Evolutionary conservation across 2,329 filamentous ascomycete species (phyloP).

Genomic region (Diatrype stigma): DNA sequence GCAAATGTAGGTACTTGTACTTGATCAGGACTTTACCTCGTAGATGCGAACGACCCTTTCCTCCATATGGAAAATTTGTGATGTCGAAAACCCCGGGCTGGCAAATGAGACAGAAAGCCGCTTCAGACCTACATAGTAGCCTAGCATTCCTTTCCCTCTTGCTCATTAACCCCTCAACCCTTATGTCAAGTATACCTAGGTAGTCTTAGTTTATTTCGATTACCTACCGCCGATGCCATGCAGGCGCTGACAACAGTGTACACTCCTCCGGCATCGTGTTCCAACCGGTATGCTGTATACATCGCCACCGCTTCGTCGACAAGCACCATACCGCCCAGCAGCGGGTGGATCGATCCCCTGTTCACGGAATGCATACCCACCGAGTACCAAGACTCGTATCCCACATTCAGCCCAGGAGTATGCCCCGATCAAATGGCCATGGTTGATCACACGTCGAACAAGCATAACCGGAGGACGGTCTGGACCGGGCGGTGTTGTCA

Average conservation of each 20-base stretch:
- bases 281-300: constrained; percentile 23
- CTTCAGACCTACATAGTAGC: too few relatives aligned
- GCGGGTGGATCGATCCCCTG: constrained; percentile 27
- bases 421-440: constrained; percentile 25
- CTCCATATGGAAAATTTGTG: too few relatives aligned
- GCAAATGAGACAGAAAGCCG: too few relatives aligned
- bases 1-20: too few relatives aligned
- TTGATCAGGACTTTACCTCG: too few relatives aligned
- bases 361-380: constrained; percentile 24
- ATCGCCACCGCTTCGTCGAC: constrained; percentile 18
- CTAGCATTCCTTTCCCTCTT: neutral
- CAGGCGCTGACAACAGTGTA: constrained; percentile 23
- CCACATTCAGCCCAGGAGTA: constrained; percentile 26
- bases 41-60: too few relatives aligned
- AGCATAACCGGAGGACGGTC: constrained; percentile 10
- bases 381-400: constrained; percentile 19
- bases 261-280: constrained; percentile 21
- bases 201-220: too few relatives aligned
- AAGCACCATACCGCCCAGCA: constrained; percentile 22
- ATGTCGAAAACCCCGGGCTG: too few relatives aligned
- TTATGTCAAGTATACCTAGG: too few relatives aligned
- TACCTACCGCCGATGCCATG: too few relatives aligned
- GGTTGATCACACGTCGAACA: constrained; percentile 11
- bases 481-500: constrained; percentile 27
- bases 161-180: too few relatives aligned